Evolutionary conservation across 2,329 filamentous ascomycete genomes (phyloP).

Genomic region (Aureobasidium leucospermi): DNA sequence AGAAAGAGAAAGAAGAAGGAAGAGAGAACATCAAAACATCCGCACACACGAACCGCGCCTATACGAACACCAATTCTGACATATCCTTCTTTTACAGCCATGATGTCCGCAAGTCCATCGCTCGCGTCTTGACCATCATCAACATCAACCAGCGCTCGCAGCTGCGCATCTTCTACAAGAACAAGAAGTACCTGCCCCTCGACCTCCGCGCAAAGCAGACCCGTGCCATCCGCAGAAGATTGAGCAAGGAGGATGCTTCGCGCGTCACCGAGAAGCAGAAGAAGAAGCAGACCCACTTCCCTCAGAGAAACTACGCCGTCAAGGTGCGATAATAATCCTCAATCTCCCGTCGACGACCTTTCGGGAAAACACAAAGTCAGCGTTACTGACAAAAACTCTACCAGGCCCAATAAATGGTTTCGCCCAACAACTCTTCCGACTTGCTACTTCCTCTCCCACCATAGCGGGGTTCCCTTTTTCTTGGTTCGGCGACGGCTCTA

Average conservation of each 20-base stretch:
- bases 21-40: slow-evolving; percentile 6
- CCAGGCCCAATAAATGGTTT: slow-evolving; percentile 14
- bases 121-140: slow-evolving; percentile 97
- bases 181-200: slow-evolving; percentile 98
- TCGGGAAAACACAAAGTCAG: background rate
- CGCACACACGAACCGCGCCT: slow-evolving; percentile 3
- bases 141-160: slow-evolving; percentile 98
- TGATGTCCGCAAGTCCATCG: slow-evolving; percentile 99
- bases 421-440: slow-evolving; percentile 11
- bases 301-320: slow-evolving; percentile 96
- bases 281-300: slow-evolving; percentile 95
- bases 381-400: background rate
- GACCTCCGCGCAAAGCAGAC: slow-evolving; percentile 98
- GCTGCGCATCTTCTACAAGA: slow-evolving; percentile 98
- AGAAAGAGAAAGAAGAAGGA: slow-evolving; percentile 11
- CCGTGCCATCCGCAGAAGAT: slow-evolving; percentile 89
- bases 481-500: slow-evolving; percentile 12
- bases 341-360: background rate
- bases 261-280: slow-evolving; percentile 86
- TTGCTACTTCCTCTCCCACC: background rate
- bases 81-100: slow-evolving; percentile 53
- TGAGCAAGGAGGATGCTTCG: slow-evolving; percentile 84
- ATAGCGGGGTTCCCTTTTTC: slow-evolving; percentile 3
- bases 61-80: slow-evolving; percentile 7
- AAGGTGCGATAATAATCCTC: slow-evolving; percentile 55